Conservation (phyloP, 805 yeast genomes). For the Kodamaea laetipori region DNA sequence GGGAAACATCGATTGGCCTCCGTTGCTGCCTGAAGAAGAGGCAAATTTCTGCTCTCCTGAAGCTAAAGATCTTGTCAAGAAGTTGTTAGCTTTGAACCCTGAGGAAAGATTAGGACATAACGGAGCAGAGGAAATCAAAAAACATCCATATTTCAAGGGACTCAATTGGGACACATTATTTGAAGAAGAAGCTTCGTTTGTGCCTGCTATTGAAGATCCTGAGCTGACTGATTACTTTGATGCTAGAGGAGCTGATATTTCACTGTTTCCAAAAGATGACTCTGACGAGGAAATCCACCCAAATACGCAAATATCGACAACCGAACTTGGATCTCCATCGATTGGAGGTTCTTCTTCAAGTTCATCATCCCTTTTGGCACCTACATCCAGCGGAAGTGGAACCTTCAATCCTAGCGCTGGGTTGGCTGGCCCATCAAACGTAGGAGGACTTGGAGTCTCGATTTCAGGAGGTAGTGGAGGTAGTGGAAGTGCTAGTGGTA, state of each 20-base stretch:
- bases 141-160: conserved; percentile 73
- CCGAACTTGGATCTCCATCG: conserved; percentile 21
- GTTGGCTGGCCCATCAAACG: background rate
- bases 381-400: conserved; percentile 11
- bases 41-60: conserved; percentile 54
- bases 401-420: conserved; percentile 4
- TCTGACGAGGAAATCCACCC: conserved; percentile 37
- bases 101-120: conserved; percentile 68
- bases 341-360: conserved; percentile 10
- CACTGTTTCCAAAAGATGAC: conserved; percentile 57
- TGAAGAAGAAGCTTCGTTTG: conserved; percentile 74
- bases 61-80: conserved; percentile 73
- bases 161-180: conserved; percentile 77
- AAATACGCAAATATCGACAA: conserved; percentile 16
- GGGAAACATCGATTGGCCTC: conserved; percentile 85
- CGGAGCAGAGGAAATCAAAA: conserved; percentile 77
- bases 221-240: conserved; percentile 93
- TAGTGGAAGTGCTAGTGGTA: conserved; percentile 9
- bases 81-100: conserved; percentile 66
- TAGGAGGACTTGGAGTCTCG: conserved; percentile 16
- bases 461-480: conserved; percentile 3
- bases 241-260: conserved; percentile 78
- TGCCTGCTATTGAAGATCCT: conserved; percentile 77
- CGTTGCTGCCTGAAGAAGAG: conserved; percentile 55
- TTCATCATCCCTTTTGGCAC: conserved; percentile 15